A percentile compares a stretch with the other conserved stretches of the same genome.
These are phyloP conservation scores for Salix caprea DNA, from an alignment of 345 rosid genomes.

Conservation along the genomic window DNA sequence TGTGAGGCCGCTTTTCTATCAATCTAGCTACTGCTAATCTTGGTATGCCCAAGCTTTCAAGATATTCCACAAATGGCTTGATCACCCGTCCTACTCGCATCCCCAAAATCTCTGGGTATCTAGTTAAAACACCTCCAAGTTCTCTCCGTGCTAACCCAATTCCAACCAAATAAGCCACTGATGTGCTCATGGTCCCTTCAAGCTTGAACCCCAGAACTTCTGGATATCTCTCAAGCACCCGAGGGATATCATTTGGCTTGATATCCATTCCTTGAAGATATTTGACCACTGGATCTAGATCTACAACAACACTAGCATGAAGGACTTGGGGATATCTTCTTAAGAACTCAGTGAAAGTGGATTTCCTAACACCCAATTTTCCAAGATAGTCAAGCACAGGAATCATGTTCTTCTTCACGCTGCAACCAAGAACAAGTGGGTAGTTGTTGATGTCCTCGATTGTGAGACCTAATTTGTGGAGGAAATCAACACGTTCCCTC, in stretches of 20 bases:
- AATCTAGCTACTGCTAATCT: constrained; percentile 80
- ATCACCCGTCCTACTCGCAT: constrained; percentile 84
- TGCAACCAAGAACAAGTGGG: constrained; percentile 92
- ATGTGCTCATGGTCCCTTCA: constrained; percentile 96
- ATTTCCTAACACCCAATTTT: constrained; percentile 81
- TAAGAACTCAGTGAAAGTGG: constrained; percentile 65
- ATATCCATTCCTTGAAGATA: constrained; percentile 91
- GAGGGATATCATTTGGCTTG: constrained; percentile 66
- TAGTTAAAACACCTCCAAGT: constrained; percentile 70
- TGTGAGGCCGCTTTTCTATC: constrained; percentile 76
- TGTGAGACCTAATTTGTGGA: constrained; percentile 66
- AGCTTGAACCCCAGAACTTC: constrained; percentile 90
- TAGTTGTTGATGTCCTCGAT: constrained; percentile 80
- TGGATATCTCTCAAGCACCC: constrained; percentile 87
- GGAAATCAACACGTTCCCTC: constrained; percentile 82
- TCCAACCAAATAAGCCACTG: constrained; percentile 84
- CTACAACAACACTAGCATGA: constrained; percentile 83
- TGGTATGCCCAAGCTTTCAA: constrained; percentile 67
- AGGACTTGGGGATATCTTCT: constrained; percentile 88
- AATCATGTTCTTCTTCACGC: constrained; percentile 94
- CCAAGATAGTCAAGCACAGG: constrained; percentile 93
- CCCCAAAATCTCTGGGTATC: constrained; percentile 80
- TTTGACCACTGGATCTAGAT: constrained; percentile 86
- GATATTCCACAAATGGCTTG: constrained; percentile 85
- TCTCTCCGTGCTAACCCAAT: constrained; percentile 90